Conservation (phyloP, 108 stramenopile genomes). For the Pseudonitzschia multiseries region DNA sequence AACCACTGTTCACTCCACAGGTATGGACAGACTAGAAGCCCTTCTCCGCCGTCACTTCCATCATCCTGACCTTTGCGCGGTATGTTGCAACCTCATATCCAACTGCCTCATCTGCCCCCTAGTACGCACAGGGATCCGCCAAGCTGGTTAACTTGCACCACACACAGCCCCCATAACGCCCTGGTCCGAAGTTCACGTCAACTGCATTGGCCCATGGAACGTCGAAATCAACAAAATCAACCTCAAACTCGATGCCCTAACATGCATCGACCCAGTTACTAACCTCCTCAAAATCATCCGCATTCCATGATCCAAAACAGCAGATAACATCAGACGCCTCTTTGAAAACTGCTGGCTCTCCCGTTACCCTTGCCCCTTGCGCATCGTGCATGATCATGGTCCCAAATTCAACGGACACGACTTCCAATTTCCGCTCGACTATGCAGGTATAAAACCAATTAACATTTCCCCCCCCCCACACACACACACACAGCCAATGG, state of each 20-base stretch:
- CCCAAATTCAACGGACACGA: constrained; percentile 26
- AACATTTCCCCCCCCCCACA: no score
- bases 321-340: neutral
- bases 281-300: constrained; percentile 30
- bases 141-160: neutral
- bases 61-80: no score
- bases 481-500: no score
- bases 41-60: no score
- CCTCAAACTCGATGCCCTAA: constrained; percentile 29
- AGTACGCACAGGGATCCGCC: neutral
- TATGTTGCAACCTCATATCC: no score
- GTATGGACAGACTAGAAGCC: no score
- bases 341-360: constrained; percentile 29
- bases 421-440: constrained; percentile 35
- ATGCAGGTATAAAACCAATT: no score
- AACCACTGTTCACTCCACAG: no score
- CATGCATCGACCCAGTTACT: constrained; percentile 36
- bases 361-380: constrained; percentile 32
- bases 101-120: no score
- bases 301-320: no score
- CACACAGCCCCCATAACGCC: neutral
- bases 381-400: constrained; percentile 30
- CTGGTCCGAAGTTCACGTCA: constrained; percentile 33
- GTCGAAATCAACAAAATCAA: constrained; percentile 14
- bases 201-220: constrained; percentile 46